Evolutionary conservation across 768 basidiomycete genomes (phyloP), one percentile per base, ranked within the genome.

Genomic region (Lactarius akahatsu): DNA sequence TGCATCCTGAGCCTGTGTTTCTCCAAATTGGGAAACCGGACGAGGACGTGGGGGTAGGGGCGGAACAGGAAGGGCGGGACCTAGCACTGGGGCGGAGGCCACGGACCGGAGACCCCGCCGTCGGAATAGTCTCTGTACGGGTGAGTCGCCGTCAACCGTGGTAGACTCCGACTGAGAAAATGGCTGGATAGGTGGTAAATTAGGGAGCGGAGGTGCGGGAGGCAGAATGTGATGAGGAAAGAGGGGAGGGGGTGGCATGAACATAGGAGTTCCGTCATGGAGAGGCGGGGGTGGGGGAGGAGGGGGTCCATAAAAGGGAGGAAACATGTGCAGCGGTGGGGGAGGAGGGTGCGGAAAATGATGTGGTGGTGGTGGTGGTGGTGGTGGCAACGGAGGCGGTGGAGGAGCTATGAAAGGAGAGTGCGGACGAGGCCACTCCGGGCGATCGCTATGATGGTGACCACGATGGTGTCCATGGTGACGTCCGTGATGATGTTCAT

Each of bases 11-110:
- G 20, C 20, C 38, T 45, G 58, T 26, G 3, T 15, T 16, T 60
- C 62, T 28, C 50, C 66, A 26, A 43, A 63, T 32, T 56, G 55
- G 28, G 66, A 63, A 30, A 58, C 57, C 23, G 72, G 71, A 26
- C 56, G 68, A 43, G 57, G 68, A 45, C 66, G 71, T 45, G 72
- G 74, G 16, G 71, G 71, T 54, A 71, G 71, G 47, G 69, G 73
- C 32, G 67, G 69, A 57, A 63, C 63, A 38, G 73, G 69, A 23
- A 62, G 47, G 26, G 11, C 1, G 11, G 64, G 69, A 40, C 68
- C 57, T 30, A 68, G 61, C 38, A 62, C 45, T 13, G 64, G 65
- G 20, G 64, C 62, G 32, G 69, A 67, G 3, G 57, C 10, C 30
- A 70, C 68, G 61, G 68, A 59, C 47, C 70, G 64, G 38, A 66